A percentile compares a stretch with the other conserved stretches of the same genome.
phyloP scores from a whole-genome alignment of 176 grass and related monocot species.

The Oryza nivara region DNA sequence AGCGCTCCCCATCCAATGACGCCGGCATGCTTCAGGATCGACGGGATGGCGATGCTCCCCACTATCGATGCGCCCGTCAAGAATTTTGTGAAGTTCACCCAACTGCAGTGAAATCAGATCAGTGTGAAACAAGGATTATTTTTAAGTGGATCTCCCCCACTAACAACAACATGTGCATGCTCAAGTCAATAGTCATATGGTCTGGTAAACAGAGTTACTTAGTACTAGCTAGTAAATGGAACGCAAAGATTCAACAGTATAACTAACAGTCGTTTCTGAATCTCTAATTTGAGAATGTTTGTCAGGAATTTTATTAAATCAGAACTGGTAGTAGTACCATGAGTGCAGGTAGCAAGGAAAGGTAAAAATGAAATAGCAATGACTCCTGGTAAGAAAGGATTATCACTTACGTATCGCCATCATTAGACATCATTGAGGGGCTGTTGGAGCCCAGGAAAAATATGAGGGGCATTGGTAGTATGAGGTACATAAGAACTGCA shows the following conservation, averaged over 20 bases:
- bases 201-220: background rate
- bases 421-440: constrained; percentile 57
- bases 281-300: background rate
- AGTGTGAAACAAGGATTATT: background rate
- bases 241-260: background rate
- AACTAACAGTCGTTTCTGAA: background rate
- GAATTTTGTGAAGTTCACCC: constrained; percentile 96
- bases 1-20: constrained; percentile 89
- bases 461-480: constrained; percentile 87
- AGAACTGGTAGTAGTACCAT: background rate
- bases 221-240: background rate
- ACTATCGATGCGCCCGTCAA: constrained; percentile 79
- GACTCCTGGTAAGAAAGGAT: background rate
- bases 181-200: background rate
- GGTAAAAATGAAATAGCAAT: background rate
- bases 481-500: constrained; percentile 90
- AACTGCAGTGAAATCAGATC: constrained; percentile 41
- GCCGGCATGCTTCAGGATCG: constrained; percentile 83
- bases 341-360: background rate
- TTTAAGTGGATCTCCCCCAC: background rate
- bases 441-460: constrained; percentile 73
- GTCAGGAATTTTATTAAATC: background rate
- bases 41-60: constrained; percentile 91
- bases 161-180: background rate
- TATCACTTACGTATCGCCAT: constrained; percentile 59